Conservation (phyloP, 345 rosid species). For the Acer yangbiense region DNA sequence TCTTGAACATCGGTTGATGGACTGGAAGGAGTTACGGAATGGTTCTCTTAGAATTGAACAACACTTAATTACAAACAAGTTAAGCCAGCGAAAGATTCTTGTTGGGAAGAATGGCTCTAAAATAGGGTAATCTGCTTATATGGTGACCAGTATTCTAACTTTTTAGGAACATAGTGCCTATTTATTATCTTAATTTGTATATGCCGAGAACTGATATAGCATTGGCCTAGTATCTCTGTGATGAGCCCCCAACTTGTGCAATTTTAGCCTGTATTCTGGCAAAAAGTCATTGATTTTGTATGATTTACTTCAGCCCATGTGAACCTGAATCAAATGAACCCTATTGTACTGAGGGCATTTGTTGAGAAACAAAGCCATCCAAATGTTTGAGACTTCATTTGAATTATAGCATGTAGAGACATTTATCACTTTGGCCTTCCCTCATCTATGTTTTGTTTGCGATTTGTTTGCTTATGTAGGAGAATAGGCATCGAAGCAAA, state of each 20-base stretch:
- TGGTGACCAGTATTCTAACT: background rate
- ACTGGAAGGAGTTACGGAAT: constrained; percentile 82
- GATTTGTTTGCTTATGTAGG: constrained; percentile 39
- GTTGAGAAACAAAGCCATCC: background rate
- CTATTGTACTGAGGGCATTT: background rate
- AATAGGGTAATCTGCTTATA: constrained; percentile 59
- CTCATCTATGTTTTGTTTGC: background rate
- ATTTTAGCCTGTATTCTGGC: background rate
- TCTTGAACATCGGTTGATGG: constrained; percentile 78
- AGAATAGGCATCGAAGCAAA: constrained; percentile 94
- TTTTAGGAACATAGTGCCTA: background rate
- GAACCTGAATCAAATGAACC: constrained; percentile 1
- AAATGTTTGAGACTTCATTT: background rate
- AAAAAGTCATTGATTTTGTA: background rate
- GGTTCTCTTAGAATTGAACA: constrained; percentile 93
- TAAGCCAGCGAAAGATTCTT: constrained; percentile 90
- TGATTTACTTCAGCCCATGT: background rate
- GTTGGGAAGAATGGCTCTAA: constrained; percentile 88
- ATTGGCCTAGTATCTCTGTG: background rate
- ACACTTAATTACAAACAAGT: constrained; percentile 67
- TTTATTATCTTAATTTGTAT: background rate
- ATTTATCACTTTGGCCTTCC: background rate
- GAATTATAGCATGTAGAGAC: background rate
- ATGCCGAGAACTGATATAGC: background rate
- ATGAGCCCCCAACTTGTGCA: background rate